Evolutionary conservation across 2,329 filamentous ascomycete species (phyloP).

Genomic region (Paraconiothyrium brasiliense): DNA sequence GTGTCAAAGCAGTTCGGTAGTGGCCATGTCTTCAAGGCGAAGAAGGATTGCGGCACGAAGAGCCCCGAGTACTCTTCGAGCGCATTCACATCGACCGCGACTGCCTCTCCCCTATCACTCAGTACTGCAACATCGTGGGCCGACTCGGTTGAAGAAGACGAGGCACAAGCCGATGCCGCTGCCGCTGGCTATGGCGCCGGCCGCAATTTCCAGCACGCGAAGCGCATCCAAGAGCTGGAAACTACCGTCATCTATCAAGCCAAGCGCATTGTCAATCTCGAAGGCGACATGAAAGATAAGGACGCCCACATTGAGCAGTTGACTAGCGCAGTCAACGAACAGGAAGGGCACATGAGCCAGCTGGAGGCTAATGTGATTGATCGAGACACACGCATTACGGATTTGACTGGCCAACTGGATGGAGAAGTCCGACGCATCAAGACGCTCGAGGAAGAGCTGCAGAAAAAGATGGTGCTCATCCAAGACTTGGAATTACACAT

Average conservation of each 20-base stretch:
- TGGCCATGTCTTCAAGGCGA: neutral
- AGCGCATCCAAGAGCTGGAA: slow-evolving; percentile 1
- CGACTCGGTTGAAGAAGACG: slow-evolving; percentile 6
- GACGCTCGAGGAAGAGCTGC: slow-evolving; percentile 23
- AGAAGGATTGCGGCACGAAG: neutral
- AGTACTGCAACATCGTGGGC: slow-evolving; percentile 5
- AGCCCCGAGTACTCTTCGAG: neutral
- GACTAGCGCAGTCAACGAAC: slow-evolving; percentile 12
- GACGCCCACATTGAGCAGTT: slow-evolving; percentile 17
- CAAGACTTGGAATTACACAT: slow-evolving; percentile 20
- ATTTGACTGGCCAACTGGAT: slow-evolving; percentile 24
- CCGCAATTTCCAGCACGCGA: neutral
- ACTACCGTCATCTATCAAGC: slow-evolving; percentile 2
- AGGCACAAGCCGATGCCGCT: neutral
- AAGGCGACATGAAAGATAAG: slow-evolving; percentile 20
- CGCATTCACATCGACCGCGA: neutral
- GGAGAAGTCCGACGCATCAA: slow-evolving; percentile 30
- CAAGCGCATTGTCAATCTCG: slow-evolving; percentile 24
- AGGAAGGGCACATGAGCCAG: slow-evolving; percentile 6
- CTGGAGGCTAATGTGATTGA: slow-evolving; percentile 19
- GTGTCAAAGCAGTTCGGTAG: neutral
- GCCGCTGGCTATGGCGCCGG: neutral
- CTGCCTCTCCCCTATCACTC: neutral
- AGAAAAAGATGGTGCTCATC: slow-evolving; percentile 20
- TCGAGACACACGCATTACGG: slow-evolving; percentile 23